phyloP scores from a whole-genome alignment of 164 flowering plant genomes.

The Buxus sempervirens region DNA sequence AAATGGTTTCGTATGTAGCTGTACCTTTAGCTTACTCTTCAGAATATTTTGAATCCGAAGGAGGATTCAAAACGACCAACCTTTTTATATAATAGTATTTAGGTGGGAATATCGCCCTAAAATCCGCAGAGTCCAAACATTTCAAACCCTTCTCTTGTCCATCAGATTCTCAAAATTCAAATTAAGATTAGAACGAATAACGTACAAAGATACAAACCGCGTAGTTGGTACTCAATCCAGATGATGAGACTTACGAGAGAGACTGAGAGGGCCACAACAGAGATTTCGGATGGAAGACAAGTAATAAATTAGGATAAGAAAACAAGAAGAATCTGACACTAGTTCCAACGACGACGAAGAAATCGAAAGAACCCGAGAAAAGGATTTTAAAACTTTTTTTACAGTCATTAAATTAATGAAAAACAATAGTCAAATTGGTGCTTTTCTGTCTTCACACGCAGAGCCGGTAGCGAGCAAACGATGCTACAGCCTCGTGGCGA shows the following conservation, averaged over 20 bases:
- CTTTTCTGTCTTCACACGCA: not conserved
- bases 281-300: not conserved
- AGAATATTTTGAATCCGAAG: no score
- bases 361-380: not conserved
- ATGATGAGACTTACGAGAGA: not conserved
- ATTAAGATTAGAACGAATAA: not conserved
- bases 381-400: not conserved
- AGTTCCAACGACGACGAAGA: not conserved
- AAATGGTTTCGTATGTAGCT: no score
- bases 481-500: not conserved
- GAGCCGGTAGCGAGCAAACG: not conserved
- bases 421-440: no score
- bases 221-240: not conserved
- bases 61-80: no score
- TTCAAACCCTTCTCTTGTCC: no score
- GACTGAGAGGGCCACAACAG: not conserved
- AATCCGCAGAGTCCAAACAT: no score
- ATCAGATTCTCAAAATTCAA: not conserved
- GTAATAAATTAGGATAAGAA: not conserved
- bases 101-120: no score
- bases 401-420: no score
- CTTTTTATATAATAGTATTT: no score
- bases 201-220: not conserved
- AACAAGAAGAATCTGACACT: conserved; percentile 9
- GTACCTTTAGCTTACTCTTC: no score